Base-by-base conservation (phyloP, 2,329 filamentous ascomycete species). In the Cercospora sp. region DNA sequence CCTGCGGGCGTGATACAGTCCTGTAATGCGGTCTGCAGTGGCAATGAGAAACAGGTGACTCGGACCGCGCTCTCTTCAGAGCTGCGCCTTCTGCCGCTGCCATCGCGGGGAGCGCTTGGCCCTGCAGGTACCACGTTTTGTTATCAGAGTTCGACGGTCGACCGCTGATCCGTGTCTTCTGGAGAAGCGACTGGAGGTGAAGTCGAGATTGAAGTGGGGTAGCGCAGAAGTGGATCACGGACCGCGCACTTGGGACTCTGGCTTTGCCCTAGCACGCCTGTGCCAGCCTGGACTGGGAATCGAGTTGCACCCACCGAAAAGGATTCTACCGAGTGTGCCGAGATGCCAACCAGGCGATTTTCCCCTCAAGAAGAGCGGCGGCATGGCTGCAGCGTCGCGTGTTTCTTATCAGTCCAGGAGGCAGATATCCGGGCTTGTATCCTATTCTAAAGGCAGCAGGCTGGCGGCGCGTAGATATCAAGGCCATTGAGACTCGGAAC, bases 101-200 rank as follows among this genome's bases (percentile, higher is more conserved):
- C 53, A 64, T 33, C 18, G 20, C 36, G 30, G 28, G 57, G 26
- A 36, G 40, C 26, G 31, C 67, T 66, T 61, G 60, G 60, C 64
- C n/a, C 67, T 64, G 67, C 64, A 69, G 60, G 64, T 57, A 67
- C 67, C 30, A 55, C 31, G 18, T 33, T 23, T 57, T 62, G 62
- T 61, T 67, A 69, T 69, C 67, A 67, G 67, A 69, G 64, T 69
- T 69, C 63, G 63, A 33, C 61, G 57, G 60, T 62, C 45, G 55
- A 42, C 33, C 61, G 60, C 26, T 42, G 26, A 42, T 51, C 60
- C 61, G n/a, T 40, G 61, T 55, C 18, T 20, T 33, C 55, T 48
- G 33, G 51, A 48, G 63, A 26, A 60, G 42, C 18, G 33, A 69
- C 18, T 51, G 51, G 64, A 61, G 65, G 57, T 59, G 55, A 59